These are phyloP conservation scores for Triangularia setosa DNA, from an alignment of 2,329 filamentous ascomycete species.

Conservation along the genomic window DNA sequence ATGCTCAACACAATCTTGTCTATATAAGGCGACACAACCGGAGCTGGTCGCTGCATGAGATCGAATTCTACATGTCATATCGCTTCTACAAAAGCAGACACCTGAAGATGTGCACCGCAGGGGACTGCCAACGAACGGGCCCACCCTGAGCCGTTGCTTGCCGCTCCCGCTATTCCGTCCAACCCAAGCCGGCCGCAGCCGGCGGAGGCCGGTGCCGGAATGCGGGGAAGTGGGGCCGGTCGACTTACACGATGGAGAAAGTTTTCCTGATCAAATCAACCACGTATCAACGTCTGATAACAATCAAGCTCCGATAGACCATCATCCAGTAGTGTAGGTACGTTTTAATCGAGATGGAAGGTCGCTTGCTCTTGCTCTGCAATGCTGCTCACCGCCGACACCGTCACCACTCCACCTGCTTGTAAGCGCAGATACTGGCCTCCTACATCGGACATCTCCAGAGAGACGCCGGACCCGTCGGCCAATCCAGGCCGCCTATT, in stretches of 20 bases:
- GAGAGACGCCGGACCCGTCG: slow-evolving; percentile 30
- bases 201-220: background rate
- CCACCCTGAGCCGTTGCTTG: slow-evolving; percentile 18
- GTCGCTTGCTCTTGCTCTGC: slow-evolving; percentile 6
- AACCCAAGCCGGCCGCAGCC: background rate
- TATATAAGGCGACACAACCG: too few species aligned
- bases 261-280: background rate
- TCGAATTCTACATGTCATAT: too few species aligned
- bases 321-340: slow-evolving; percentile 4
- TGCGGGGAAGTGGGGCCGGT: slow-evolving; percentile 10
- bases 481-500: slow-evolving; percentile 23
- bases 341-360: slow-evolving; percentile 14
- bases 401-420: background rate
- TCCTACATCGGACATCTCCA: slow-evolving; percentile 17
- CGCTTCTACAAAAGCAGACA: background rate
- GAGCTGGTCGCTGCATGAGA: too few species aligned
- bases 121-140: background rate
- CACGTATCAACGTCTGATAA: background rate
- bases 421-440: slow-evolving; percentile 18
- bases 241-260: background rate
- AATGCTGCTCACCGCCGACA: background rate
- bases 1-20: too few species aligned
- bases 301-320: background rate
- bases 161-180: slow-evolving; percentile 10
- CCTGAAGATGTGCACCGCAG: background rate